These are phyloP conservation scores for Fusarium duplospermum DNA, from an alignment of 2,329 filamentous ascomycete genomes.

Conservation along the genomic window DNA sequence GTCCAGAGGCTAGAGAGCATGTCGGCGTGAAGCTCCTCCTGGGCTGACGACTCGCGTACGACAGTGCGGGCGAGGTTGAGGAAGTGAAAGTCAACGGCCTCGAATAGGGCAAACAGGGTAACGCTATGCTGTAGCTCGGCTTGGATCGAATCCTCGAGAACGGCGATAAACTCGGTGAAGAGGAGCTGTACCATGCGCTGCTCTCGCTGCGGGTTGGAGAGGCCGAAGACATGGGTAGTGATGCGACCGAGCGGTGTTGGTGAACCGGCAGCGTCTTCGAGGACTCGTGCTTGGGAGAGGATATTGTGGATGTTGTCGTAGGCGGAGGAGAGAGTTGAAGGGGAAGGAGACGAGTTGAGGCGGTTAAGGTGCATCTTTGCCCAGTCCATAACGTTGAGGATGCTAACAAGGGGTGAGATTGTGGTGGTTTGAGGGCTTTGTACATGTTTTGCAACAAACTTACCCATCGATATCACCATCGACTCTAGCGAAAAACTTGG, in stretches of 20 bases:
- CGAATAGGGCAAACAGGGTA: slow-evolving; percentile 88
- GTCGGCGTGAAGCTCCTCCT: slow-evolving; percentile 84
- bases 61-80: slow-evolving; percentile 88
- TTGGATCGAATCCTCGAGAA: slow-evolving; percentile 90
- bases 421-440: not conserved
- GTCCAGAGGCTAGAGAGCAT: slow-evolving; percentile 89
- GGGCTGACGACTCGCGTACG: slow-evolving; percentile 82
- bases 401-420: slow-evolving; percentile 59
- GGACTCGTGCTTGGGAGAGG: slow-evolving; percentile 72
- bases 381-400: slow-evolving; percentile 97
- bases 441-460: slow-evolving; percentile 36
- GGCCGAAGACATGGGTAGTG: slow-evolving; percentile 80
- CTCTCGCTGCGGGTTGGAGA: slow-evolving; percentile 83
- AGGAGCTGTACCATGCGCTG: slow-evolving; percentile 84
- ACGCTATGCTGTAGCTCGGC: slow-evolving; percentile 85
- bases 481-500: slow-evolving; percentile 91
- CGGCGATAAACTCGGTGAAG: slow-evolving; percentile 84
- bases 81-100: slow-evolving; percentile 90
- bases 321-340: slow-evolving; percentile 70
- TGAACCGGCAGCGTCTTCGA: slow-evolving; percentile 64
- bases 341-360: slow-evolving; percentile 70
- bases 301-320: slow-evolving; percentile 88
- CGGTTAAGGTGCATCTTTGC: slow-evolving; percentile 84
- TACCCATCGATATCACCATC: slow-evolving; percentile 91
- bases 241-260: slow-evolving; percentile 77